Evolutionary conservation across 495 filamentous ascomycete genomes (phyloP), one percentile per base, ranked within the genome.

Genomic region (Podospora pseudopauciseta): DNA sequence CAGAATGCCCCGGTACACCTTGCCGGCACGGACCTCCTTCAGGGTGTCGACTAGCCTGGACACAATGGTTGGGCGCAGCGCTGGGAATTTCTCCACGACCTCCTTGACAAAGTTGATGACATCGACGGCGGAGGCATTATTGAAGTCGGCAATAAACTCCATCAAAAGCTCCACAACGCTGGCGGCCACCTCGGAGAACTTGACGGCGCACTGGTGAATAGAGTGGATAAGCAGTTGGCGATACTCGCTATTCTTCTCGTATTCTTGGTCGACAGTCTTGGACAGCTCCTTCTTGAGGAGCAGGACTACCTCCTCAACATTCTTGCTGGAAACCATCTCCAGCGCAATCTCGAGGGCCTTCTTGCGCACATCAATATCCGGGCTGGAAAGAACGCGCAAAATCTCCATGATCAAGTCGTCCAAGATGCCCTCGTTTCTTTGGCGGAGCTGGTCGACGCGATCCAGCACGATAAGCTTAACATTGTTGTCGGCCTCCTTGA

Each of bases 61-160:
- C 5, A 98, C 88, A 72, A 99, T 97, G 1, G 92, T 89, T 19
- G 88, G 84, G 56, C 96, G 89, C 61, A 99, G 85, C 67, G 92
- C 87, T 20, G 96, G 94, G 84, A 97, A 99, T 76, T 95, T 97
- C 82, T 99, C 96, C 4, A 97, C 96, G 6, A 99, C 96, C 75
- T 99, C 96, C 79, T 99, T 99, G 60, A 98, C 94, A 71, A 99
- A 99, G 20, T 91, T 91, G 73, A 99, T 97, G 13, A 99, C 94
- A 80, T 99, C 96, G 30, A 99, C 92, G 2, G 96, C 95, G 2
- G 94, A 96, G 57, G 92, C 90, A 74, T 93, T 97, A 84, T 95
- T 98, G 79, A 97, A 97, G 77, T 99, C 96, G 65, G 91, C 92
- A 76, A 99, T 98, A 76, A 98, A 97, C 75, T 99, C 95, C 94